phyloP scores from a whole-genome alignment of 2,329 filamentous ascomycete genomes.

The Pseudogymnoascus sp. region DNA sequence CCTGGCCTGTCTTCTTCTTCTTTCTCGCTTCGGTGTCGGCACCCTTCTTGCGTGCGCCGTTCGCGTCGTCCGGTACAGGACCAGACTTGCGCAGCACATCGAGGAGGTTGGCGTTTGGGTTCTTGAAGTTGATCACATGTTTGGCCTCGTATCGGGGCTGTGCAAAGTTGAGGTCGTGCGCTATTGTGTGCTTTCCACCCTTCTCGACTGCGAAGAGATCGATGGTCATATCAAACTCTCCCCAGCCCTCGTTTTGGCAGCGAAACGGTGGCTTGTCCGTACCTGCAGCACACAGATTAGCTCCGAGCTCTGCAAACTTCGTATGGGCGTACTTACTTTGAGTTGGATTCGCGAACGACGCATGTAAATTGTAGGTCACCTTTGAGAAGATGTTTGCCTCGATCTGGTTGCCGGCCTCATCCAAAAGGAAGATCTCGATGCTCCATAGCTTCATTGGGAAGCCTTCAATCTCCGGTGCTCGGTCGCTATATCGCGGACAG shows the following conservation, averaged over 20 bases:
- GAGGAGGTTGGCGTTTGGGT: constrained; percentile 80
- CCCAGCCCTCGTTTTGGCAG: constrained; percentile 93
- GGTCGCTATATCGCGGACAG: constrained; percentile 48
- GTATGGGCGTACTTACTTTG: constrained; percentile 58
- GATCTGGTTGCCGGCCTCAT: constrained; percentile 77
- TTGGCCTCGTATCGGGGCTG: constrained; percentile 72
- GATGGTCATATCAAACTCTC: constrained; percentile 94
- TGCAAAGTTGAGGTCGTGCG: constrained; percentile 89
- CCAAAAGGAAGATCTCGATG: constrained; percentile 74
- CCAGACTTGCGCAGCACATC: constrained; percentile 74
- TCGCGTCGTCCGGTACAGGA: constrained; percentile 65
- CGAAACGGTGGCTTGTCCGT: constrained; percentile 80
- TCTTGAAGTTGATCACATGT: constrained; percentile 79
- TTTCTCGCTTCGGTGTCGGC: constrained; percentile 67
- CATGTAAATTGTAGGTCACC: constrained; percentile 86
- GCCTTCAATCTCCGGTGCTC: constrained; percentile 72
- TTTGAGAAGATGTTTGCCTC: constrained; percentile 83
- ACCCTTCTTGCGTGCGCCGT: constrained; percentile 50
- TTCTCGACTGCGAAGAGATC: constrained; percentile 78
- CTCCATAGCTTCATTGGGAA: constrained; percentile 93
- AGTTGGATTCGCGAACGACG: constrained; percentile 77
- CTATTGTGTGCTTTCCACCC: constrained; percentile 66
- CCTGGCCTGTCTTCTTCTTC: constrained; percentile 48
- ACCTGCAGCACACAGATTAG: constrained; percentile 37
- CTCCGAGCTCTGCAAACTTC: not conserved